Percentiles rank a stretch among this genome's conserved stretches.
These are phyloP conservation scores for Chenopodium album DNA, from an alignment of 148 eudicot species.

Conservation along the genomic window DNA sequence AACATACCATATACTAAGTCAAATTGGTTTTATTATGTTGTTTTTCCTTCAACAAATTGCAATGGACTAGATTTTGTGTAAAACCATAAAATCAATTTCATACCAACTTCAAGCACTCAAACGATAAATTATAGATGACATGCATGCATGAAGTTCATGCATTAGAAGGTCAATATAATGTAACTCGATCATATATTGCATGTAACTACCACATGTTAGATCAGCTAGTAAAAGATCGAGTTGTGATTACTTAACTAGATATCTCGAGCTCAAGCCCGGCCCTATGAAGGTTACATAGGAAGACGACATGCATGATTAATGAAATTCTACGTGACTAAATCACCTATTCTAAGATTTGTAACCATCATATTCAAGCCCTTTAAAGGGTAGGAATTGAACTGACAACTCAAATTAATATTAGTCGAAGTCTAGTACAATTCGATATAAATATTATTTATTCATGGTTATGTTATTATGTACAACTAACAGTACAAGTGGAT, in stretches of 20 bases:
- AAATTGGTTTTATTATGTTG: neutral
- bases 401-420: neutral
- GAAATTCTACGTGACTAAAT: no score
- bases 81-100: neutral
- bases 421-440: neutral
- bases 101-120: neutral
- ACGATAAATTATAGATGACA: neutral
- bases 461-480: neutral
- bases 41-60: neutral
- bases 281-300: no score
- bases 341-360: no score
- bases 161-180: neutral
- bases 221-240: no score
- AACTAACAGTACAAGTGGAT: neutral
- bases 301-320: no score
- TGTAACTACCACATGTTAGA: no score
- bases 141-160: no score
- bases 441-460: neutral
- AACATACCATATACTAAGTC: conserved; percentile 20
- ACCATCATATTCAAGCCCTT: no score
- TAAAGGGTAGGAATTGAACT: no score
- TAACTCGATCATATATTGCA: neutral
- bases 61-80: neutral
- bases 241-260: no score
- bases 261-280: no score